Conservation (phyloP, 495 filamentous ascomycete genomes). For the Penicillium ochrochloron region DNA sequence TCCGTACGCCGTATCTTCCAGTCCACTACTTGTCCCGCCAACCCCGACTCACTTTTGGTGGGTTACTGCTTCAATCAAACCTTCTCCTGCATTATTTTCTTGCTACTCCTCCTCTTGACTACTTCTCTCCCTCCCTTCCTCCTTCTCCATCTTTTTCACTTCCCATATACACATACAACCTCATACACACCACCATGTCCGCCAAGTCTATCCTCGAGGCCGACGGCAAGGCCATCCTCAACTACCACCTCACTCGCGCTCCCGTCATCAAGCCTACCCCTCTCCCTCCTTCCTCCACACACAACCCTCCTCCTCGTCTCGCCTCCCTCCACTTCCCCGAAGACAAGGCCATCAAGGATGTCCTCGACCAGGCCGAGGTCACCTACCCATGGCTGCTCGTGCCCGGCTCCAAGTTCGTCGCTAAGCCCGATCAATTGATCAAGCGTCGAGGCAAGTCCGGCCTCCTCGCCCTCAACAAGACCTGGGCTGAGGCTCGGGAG, state of each 20-base stretch:
- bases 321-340: conserved; percentile 93
- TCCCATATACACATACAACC: conserved; percentile 22
- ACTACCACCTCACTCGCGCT: conserved; percentile 99
- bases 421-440: conserved; percentile 99
- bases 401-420: conserved; percentile 87
- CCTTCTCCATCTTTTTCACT: conserved; percentile 18
- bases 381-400: conserved; percentile 93
- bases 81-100: conserved; percentile 18
- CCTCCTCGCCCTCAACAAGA: conserved; percentile 95
- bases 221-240: conserved; percentile 99
- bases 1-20: conserved; percentile 32
- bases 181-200: conserved; percentile 69
- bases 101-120: conserved; percentile 23
- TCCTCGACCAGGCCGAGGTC: conserved; percentile 94
- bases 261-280: conserved; percentile 97
- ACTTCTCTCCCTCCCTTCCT: conserved; percentile 20
- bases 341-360: conserved; percentile 75
- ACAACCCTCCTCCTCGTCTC: conserved; percentile 91
- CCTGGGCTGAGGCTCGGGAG: conserved; percentile 86
- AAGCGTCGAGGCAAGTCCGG: conserved; percentile 99
- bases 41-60: conserved; percentile 10
- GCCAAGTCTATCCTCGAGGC: conserved; percentile 98
- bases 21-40: conserved; percentile 16
- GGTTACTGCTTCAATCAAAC: conserved; percentile 9
- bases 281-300: conserved; percentile 79